Evolutionary conservation across 2,329 filamentous ascomycete genomes (phyloP).

Genomic region (Penicillium italicum): DNA sequence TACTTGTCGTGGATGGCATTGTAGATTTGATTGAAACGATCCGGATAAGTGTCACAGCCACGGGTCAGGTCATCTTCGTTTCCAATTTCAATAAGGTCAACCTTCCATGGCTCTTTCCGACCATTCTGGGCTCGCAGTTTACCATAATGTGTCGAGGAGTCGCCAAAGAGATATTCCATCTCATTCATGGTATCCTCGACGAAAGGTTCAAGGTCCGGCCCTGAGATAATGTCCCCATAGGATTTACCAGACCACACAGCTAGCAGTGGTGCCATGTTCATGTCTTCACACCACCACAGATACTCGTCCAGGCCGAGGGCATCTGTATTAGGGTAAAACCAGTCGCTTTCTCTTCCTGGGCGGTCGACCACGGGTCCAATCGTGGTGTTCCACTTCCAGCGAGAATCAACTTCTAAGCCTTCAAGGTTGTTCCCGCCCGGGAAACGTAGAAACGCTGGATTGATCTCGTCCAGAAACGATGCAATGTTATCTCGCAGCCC

Average conservation of each 20-base stretch:
- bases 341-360: constrained; percentile 55
- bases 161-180: constrained; percentile 61
- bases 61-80: constrained; percentile 64
- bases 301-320: constrained; percentile 61
- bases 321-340: constrained; percentile 61
- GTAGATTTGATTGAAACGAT: constrained; percentile 59
- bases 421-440: constrained; percentile 63
- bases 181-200: constrained; percentile 61
- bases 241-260: constrained; percentile 58
- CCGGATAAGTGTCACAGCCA: constrained; percentile 48
- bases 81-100: constrained; percentile 62
- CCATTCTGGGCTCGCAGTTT: constrained; percentile 56
- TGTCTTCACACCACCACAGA: constrained; percentile 58
- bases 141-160: constrained; percentile 54
- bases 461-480: constrained; percentile 51
- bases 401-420: constrained; percentile 27
- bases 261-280: constrained; percentile 55
- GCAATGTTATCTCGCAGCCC: constrained; percentile 57
- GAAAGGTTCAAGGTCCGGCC: constrained; percentile 53
- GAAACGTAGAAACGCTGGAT: constrained; percentile 59
- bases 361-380: constrained; percentile 43
- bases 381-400: constrained; percentile 44
- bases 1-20: constrained; percentile 55
- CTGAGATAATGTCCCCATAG: constrained; percentile 47
- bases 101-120: constrained; percentile 56